phyloP scores from a whole-genome alignment of 1,139 yeast species.

The Debaryomyces subglobosus region DNA sequence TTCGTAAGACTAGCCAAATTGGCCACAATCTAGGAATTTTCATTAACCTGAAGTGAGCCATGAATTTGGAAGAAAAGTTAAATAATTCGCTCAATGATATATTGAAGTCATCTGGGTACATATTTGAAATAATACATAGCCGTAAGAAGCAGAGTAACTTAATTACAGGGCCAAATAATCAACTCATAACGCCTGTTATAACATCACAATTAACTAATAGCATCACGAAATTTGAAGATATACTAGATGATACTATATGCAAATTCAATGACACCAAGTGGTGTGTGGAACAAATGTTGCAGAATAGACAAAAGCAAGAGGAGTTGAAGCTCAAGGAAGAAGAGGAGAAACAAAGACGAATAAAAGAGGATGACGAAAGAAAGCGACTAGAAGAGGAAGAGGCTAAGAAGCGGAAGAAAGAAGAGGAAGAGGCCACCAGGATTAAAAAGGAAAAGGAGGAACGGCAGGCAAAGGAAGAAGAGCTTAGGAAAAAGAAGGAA shows the following conservation, averaged over 20 bases:
- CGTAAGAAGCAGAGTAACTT: slow-evolving; percentile 47
- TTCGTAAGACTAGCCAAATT: neutral
- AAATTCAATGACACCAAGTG: slow-evolving; percentile 50
- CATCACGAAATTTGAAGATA: slow-evolving; percentile 44
- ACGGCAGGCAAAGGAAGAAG: slow-evolving; percentile 4
- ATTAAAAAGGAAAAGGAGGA: neutral
- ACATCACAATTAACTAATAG: slow-evolving; percentile 42
- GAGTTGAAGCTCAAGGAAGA: slow-evolving; percentile 46
- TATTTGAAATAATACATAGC: slow-evolving; percentile 48
- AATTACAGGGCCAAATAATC: slow-evolving; percentile 48
- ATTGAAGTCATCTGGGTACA: slow-evolving; percentile 46
- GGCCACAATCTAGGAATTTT: neutral
- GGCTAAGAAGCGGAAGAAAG: slow-evolving; percentile 15
- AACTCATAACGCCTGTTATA: slow-evolving; percentile 43
- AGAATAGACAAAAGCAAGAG: slow-evolving; percentile 47
- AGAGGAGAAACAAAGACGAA: slow-evolving; percentile 25
- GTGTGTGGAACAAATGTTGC: slow-evolving; percentile 50
- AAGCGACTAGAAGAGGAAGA: slow-evolving; percentile 19
- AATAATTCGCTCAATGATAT: slow-evolving; percentile 46
- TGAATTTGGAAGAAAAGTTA: slow-evolving; percentile 47
- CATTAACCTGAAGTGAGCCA: slow-evolving; percentile 13
- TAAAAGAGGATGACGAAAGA: slow-evolving; percentile 26
- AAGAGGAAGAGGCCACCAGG: slow-evolving; percentile 15
- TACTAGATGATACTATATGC: slow-evolving; percentile 46
- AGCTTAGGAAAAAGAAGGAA: slow-evolving; percentile 20